These are phyloP conservation scores for Coniochaeta ligniaria DNA, from an alignment of 2,329 filamentous ascomycete species.

Conservation along the genomic window DNA sequence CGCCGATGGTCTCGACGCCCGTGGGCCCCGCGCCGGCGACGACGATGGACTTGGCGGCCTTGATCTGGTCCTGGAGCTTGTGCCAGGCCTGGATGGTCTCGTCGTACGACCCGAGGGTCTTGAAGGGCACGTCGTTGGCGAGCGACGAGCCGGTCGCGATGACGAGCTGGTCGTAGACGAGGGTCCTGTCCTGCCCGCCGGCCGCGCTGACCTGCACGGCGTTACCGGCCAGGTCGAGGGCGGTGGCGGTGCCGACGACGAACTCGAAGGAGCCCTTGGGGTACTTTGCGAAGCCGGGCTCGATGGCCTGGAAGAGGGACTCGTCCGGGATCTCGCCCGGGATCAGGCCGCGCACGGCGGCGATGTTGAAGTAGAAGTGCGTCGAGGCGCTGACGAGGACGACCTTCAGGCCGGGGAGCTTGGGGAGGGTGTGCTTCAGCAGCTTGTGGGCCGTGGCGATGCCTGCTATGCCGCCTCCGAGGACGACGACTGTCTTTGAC, in stretches of 20 bases:
- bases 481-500: slow-evolving; percentile 33
- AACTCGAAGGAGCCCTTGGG: slow-evolving; percentile 41
- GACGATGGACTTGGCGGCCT: slow-evolving; percentile 37
- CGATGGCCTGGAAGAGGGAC: slow-evolving; percentile 37
- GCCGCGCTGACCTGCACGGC: slow-evolving; percentile 30
- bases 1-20: slow-evolving; percentile 42
- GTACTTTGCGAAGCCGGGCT: slow-evolving; percentile 40
- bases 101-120: slow-evolving; percentile 33
- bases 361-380: slow-evolving; percentile 15
- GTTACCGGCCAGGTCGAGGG: slow-evolving; percentile 32
- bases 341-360: slow-evolving; percentile 17
- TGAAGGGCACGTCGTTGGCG: slow-evolving; percentile 40
- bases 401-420: slow-evolving; percentile 25
- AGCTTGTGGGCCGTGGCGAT: slow-evolving; percentile 42
- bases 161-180: slow-evolving; percentile 42
- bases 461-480: slow-evolving; percentile 40
- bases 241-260: slow-evolving; percentile 38
- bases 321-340: slow-evolving; percentile 26
- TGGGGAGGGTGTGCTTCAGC: slow-evolving; percentile 33
- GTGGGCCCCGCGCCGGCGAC: slow-evolving; percentile 44
- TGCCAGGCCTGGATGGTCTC: slow-evolving; percentile 32
- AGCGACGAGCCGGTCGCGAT: slow-evolving; percentile 46
- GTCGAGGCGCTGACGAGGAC: slow-evolving; percentile 18
- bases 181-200: slow-evolving; percentile 22
- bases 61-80: slow-evolving; percentile 27